Percentiles rank a stretch among this genome's conserved stretches.
Conservation (phyloP, 148 eudicot genomes). For the Heliosperma pusillum region DNA sequence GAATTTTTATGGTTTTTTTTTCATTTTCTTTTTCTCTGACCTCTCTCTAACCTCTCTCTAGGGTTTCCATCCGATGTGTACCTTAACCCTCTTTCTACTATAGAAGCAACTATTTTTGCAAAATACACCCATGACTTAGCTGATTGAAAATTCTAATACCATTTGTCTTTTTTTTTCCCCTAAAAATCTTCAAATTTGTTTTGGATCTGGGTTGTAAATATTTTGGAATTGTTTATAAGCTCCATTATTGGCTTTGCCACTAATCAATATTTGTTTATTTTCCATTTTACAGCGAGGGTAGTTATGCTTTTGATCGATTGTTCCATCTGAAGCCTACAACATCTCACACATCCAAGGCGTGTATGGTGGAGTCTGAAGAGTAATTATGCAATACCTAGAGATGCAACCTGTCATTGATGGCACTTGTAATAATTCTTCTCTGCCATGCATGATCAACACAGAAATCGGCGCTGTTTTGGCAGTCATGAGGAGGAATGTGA, state of each 20-base stretch:
- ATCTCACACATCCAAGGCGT: slow-evolving; percentile 5
- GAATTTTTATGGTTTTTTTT: too few relatives aligned
- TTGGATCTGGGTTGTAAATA: neutral
- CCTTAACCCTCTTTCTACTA: neutral
- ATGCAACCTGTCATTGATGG: slow-evolving; percentile 15
- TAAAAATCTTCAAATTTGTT: neutral
- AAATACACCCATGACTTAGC: neutral
- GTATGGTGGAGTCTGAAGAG: slow-evolving; percentile 4
- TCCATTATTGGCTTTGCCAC: neutral
- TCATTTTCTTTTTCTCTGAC: too few relatives aligned
- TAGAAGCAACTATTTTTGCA: neutral
- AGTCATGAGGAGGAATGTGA: slow-evolving; percentile 92
- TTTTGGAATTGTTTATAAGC: neutral
- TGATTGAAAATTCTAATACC: neutral
- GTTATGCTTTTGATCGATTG: slow-evolving; percentile 9
- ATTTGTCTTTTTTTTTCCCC: neutral
- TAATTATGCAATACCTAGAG: slow-evolving; percentile 18
- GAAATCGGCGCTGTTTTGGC: slow-evolving; percentile 87
- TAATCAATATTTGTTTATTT: neutral
- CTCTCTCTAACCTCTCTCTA: too few relatives aligned
- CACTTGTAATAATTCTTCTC: slow-evolving; percentile 42
- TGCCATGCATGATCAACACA: slow-evolving; percentile 73
- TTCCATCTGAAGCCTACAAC: slow-evolving; percentile 13
- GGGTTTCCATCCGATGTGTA: too few relatives aligned
- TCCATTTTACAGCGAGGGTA: slow-evolving; percentile 7